Percentiles rank a stretch among this genome's conserved stretches.
Conservation (phyloP, 345 rosid species). For the Salix arbutifolia region DNA sequence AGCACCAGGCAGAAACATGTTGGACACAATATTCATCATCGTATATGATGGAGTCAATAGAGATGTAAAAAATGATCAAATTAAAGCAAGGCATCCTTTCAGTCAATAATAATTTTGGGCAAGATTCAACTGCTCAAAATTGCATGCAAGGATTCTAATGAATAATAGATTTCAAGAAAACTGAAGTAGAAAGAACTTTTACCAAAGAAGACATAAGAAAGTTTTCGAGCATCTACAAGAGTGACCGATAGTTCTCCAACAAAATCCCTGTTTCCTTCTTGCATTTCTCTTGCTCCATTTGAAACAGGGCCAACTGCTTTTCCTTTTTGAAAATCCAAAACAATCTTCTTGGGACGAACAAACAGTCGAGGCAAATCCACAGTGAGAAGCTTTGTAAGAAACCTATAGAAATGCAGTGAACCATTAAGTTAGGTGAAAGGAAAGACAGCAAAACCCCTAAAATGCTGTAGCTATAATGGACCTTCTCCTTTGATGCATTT, state of each 20-base stretch:
- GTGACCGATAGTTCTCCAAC: slow-evolving; percentile 94
- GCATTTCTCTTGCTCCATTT: slow-evolving; percentile 73
- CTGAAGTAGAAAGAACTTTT: not conserved
- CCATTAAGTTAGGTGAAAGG: not conserved
- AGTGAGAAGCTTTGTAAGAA: slow-evolving; percentile 86
- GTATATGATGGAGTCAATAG: not conserved
- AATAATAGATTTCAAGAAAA: not conserved
- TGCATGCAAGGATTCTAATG: not conserved
- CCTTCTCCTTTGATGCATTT: not conserved
- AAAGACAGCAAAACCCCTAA: not conserved
- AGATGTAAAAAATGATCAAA: not conserved
- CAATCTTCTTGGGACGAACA: slow-evolving; percentile 97
- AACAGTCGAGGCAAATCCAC: slow-evolving; percentile 88
- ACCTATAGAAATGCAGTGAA: slow-evolving; percentile 45
- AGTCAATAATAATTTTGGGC: not conserved
- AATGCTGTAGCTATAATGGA: not conserved
- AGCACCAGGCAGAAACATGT: not conserved
- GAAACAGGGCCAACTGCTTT: slow-evolving; percentile 86
- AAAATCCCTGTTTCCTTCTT: slow-evolving; percentile 85
- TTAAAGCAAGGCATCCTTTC: not conserved
- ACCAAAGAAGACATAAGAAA: slow-evolving; percentile 75
- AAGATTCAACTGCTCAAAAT: not conserved
- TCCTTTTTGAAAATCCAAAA: slow-evolving; percentile 92
- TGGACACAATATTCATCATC: not conserved
- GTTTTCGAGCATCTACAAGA: slow-evolving; percentile 90